These are phyloP conservation scores for Acacia acuminata DNA, from an alignment of 306 rosid genomes.

Conservation along the genomic window DNA sequence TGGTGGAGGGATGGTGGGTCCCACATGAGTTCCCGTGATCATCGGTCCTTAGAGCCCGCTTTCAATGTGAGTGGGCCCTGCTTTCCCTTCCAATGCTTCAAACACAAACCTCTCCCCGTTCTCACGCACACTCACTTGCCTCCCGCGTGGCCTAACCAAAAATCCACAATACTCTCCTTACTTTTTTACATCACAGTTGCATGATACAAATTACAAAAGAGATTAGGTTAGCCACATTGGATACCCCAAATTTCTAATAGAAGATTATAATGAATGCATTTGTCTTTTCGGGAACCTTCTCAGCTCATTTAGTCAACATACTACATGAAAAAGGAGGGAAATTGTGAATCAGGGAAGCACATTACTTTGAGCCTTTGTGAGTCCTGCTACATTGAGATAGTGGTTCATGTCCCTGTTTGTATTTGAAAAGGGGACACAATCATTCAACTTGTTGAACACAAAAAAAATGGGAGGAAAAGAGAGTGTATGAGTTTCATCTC, in stretches of 20 bases:
- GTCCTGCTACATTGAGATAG: not conserved
- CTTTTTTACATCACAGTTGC: not conserved
- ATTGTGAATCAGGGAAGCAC: conserved; percentile 34
- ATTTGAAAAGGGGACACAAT: conserved; percentile 7
- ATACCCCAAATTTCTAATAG: conserved; percentile 25
- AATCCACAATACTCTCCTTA: not conserved
- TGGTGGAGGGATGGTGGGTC: conserved; percentile 36
- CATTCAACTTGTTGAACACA: conserved; percentile 13
- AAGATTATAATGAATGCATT: conserved; percentile 15
- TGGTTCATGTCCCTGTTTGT: conserved; percentile 9
- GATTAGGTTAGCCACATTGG: conserved; percentile 30
- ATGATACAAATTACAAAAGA: not conserved
- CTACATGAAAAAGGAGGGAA: conserved; percentile 42
- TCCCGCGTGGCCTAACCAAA: not conserved
- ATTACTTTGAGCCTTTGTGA: not conserved
- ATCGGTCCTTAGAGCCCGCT: conserved; percentile 49
- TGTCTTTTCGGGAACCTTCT: conserved; percentile 43
- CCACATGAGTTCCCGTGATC: conserved; percentile 52
- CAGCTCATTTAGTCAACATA: conserved; percentile 44
- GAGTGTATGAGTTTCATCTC: too few species aligned
- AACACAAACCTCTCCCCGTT: not conserved
- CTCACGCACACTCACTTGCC: not conserved
- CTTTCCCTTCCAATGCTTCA: not conserved
- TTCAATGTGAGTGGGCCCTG: conserved; percentile 40
- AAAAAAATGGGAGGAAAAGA: too few species aligned